Evolutionary conservation across 306 rosid species (phyloP).

Genomic region (Myrica gale): DNA sequence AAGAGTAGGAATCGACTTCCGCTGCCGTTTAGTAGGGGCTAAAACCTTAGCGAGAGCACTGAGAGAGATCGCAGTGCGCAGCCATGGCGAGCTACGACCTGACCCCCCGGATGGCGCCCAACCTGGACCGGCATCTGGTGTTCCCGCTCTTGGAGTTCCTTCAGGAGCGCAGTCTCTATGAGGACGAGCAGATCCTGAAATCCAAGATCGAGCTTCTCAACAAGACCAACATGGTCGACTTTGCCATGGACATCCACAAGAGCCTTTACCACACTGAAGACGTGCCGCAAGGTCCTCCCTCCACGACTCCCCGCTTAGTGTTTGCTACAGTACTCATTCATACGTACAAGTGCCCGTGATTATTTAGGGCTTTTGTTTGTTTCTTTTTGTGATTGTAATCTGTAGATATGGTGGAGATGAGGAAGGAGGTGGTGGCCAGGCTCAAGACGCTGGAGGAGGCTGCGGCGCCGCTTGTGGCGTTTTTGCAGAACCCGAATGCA

Average conservation of each 20-base stretch:
- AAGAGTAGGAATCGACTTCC: background rate
- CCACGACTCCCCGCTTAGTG: background rate
- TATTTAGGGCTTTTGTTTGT: background rate
- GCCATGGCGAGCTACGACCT: constrained; percentile 82
- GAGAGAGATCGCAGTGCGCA: background rate
- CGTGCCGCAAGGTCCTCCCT: constrained; percentile 56
- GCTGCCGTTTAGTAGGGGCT: background rate
- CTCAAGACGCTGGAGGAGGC: constrained; percentile 65
- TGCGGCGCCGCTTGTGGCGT: constrained; percentile 83
- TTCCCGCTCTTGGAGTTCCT: constrained; percentile 88
- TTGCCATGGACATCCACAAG: constrained; percentile 92
- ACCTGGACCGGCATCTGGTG: constrained; percentile 75
- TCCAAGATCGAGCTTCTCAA: constrained; percentile 84
- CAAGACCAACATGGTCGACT: constrained; percentile 95
- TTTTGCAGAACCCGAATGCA: constrained; percentile 71
- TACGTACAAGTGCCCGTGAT: background rate
- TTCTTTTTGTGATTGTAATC: constrained; percentile 19
- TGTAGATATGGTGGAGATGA: constrained; percentile 47
- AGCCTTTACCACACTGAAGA: constrained; percentile 84
- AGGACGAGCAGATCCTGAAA: constrained; percentile 76
- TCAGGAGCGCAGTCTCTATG: constrained; percentile 70
- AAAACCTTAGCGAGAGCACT: background rate
- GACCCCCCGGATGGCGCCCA: constrained; percentile 80
- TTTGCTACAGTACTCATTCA: background rate
- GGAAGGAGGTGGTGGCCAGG: constrained; percentile 52